These are phyloP conservation scores for Colletotrichum nymphaeae DNA, from an alignment of 2,329 filamentous ascomycete species.

Conservation along the genomic window DNA sequence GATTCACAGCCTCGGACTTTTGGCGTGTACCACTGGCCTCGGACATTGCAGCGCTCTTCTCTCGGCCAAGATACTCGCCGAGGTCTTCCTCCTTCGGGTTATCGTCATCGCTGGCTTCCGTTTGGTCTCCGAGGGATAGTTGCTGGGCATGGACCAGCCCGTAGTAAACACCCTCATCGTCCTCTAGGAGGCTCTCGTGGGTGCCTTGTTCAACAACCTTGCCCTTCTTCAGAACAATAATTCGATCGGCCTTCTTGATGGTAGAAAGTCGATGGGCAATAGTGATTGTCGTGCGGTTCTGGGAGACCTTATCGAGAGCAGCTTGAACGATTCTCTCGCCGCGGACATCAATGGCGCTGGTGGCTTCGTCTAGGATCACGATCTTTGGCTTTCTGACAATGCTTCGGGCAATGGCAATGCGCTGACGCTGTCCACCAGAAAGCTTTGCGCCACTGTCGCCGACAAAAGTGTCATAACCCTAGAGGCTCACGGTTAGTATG, in stretches of 20 bases:
- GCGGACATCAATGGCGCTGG: constrained; percentile 70
- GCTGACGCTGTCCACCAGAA: constrained; percentile 87
- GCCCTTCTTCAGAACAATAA: constrained; percentile 80
- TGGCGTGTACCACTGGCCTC: constrained; percentile 42
- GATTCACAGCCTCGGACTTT: constrained; percentile 50
- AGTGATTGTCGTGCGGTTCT: constrained; percentile 75
- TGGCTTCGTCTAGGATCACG: constrained; percentile 82
- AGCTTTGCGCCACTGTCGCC: constrained; percentile 71
- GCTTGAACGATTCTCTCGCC: constrained; percentile 72
- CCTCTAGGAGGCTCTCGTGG: constrained; percentile 75
- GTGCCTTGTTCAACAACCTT: constrained; percentile 79
- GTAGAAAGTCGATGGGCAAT: constrained; percentile 82
- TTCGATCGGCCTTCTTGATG: constrained; percentile 81
- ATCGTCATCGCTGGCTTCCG: constrained; percentile 49
- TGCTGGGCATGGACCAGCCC: constrained; percentile 74
- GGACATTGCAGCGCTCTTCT: constrained; percentile 58
- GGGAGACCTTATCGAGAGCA: constrained; percentile 70
- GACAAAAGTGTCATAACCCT: constrained; percentile 79
- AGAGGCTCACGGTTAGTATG: neutral
- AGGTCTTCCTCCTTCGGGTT: constrained; percentile 53
- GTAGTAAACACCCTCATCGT: constrained; percentile 72
- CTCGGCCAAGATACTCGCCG: constrained; percentile 51
- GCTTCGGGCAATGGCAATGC: constrained; percentile 80
- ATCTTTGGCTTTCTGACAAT: constrained; percentile 79
- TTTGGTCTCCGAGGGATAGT: constrained; percentile 63